phyloP scores from a whole-genome alignment of 208 protist species.

The Trypanosoma lewisi region DNA sequence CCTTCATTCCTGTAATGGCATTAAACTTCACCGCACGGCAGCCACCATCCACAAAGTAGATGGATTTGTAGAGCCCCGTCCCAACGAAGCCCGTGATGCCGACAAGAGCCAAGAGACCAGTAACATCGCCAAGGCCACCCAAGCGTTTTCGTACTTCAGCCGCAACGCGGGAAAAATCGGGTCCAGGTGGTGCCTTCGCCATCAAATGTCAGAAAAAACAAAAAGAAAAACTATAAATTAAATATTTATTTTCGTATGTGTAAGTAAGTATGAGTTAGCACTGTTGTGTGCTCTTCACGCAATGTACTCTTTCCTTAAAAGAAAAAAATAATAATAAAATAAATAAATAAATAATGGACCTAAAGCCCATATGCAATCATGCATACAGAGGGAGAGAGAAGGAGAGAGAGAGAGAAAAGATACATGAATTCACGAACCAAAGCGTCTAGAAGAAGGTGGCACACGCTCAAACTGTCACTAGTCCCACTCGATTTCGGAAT shows the following conservation, averaged over 20 bases:
- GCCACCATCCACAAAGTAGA: constrained; percentile 96
- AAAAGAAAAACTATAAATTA: background rate
- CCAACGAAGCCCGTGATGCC: constrained; percentile 47
- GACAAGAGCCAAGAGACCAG: constrained; percentile 53
- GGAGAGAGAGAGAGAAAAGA: too few relatives aligned
- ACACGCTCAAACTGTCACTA: too few relatives aligned
- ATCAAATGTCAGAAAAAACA: constrained; percentile 24
- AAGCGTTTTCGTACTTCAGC: constrained; percentile 58
- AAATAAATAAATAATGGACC: background rate
- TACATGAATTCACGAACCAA: too few relatives aligned
- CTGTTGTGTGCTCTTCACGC: background rate
- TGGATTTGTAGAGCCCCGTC: constrained; percentile 80
- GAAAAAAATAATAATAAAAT: background rate
- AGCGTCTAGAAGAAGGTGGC: too few relatives aligned
- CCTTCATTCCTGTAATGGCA: constrained; percentile 92
- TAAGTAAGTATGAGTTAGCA: constrained; percentile 6
- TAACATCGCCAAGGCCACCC: constrained; percentile 70
- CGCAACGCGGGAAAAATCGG: constrained; percentile 77
- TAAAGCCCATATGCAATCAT: too few relatives aligned
- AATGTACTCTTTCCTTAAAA: background rate
- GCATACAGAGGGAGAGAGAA: background rate
- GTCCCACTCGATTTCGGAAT: too few relatives aligned
- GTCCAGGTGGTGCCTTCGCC: constrained; percentile 62
- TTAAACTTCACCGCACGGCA: constrained; percentile 98
- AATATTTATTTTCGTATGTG: background rate